These are phyloP conservation scores for Parmales sp. DNA, from an alignment of 108 stramenopile genomes.

Conservation along the genomic window DNA sequence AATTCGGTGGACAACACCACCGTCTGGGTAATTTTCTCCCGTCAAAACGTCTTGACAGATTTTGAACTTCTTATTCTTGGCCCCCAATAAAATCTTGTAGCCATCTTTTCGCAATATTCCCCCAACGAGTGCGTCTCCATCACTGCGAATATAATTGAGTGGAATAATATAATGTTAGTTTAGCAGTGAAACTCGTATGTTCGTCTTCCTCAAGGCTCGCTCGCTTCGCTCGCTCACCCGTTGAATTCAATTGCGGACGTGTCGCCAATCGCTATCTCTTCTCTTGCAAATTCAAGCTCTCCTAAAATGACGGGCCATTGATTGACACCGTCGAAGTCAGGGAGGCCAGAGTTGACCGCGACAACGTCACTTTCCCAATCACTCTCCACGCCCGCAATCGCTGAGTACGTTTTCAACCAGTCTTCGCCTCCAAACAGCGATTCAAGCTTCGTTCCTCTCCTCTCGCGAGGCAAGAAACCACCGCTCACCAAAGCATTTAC, in stretches of 20 bases:
- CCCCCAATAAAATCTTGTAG: conserved; percentile 9
- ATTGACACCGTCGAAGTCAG: conserved; percentile 24
- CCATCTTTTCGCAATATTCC: not conserved
- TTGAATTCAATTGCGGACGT: conserved; percentile 13
- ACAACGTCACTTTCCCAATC: conserved; percentile 9
- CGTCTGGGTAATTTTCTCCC: not conserved
- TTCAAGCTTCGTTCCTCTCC: conserved; percentile 17
- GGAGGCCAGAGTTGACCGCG: conserved; percentile 14
- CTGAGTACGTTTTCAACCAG: conserved; percentile 30
- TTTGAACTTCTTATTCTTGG: not conserved
- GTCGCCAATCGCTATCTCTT: conserved; percentile 19
- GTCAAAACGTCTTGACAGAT: not conserved
- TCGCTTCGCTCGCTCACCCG: too few species aligned
- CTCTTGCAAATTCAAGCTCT: conserved; percentile 12
- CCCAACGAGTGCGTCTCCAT: conserved; percentile 13
- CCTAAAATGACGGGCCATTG: conserved; percentile 23
- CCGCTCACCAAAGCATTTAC: conserved; percentile 33
- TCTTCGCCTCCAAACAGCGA: conserved; percentile 20
- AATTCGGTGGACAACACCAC: not conserved
- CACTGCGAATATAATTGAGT: not conserved
- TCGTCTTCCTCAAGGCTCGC: too few species aligned
- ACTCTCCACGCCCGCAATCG: conserved; percentile 24
- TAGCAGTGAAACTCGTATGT: too few species aligned
- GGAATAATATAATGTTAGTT: too few species aligned
- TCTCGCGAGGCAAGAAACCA: conserved; percentile 17